phyloP scores from a whole-genome alignment of 768 basidiomycete species.

The Coprinopsis cinerea region DNA sequence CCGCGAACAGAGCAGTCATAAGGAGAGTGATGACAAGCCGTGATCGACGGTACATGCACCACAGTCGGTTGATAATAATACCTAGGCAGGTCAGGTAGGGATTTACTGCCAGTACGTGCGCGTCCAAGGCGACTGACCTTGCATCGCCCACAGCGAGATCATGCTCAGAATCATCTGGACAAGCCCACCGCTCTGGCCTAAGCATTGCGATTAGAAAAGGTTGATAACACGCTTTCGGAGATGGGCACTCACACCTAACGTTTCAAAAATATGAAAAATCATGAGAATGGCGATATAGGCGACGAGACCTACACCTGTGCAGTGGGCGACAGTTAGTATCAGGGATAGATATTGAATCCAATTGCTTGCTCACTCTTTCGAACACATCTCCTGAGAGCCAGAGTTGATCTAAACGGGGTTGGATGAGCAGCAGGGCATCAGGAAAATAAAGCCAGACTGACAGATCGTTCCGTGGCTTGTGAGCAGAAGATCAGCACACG shows the following conservation, averaged over 20 bases:
- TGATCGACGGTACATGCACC: slow-evolving; percentile 4
- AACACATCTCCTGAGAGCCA: background rate
- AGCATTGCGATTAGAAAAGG: background rate
- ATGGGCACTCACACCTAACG: background rate
- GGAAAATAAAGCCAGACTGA: background rate
- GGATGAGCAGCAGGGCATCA: background rate
- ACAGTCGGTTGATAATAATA: slow-evolving; percentile 3
- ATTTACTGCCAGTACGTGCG: background rate
- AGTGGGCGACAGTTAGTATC: background rate
- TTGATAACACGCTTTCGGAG: background rate
- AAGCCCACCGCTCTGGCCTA: background rate
- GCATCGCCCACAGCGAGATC: background rate
- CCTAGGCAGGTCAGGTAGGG: background rate
- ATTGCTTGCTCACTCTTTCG: background rate
- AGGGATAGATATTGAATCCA: background rate
- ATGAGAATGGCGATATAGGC: background rate
- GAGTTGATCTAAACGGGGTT: background rate
- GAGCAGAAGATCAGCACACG: background rate
- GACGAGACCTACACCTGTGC: background rate
- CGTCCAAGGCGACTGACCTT: background rate
- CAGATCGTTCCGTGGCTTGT: slow-evolving; percentile 1
- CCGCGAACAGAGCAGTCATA: background rate
- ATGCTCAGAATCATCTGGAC: background rate
- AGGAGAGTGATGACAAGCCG: background rate
- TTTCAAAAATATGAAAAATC: background rate